Evolutionary conservation across 805 yeast genomes (phyloP).

Genomic region (Starmerella geochares): DNA sequence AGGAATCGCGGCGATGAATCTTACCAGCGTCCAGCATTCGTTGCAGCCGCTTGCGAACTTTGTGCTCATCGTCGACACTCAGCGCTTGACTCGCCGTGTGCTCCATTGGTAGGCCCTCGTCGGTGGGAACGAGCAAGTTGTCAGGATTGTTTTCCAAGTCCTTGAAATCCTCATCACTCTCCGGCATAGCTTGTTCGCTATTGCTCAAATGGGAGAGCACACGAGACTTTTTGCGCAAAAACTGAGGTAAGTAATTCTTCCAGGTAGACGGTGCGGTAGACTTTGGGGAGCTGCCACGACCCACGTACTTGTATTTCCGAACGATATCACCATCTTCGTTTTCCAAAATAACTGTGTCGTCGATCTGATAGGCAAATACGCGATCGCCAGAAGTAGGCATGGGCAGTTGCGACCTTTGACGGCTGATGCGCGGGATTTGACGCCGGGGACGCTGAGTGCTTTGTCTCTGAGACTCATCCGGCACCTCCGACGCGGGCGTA

Average conservation of each 20-base stretch:
- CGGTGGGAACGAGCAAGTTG: constrained; percentile 25
- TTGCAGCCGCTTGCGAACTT: constrained; percentile 19
- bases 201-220: not conserved
- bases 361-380: constrained; percentile 60
- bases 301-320: constrained; percentile 67
- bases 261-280: not conserved
- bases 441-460: constrained; percentile 17
- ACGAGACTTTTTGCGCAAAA: not conserved
- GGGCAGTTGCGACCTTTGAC: constrained; percentile 9
- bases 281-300: constrained; percentile 33
- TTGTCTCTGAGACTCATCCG: not conserved
- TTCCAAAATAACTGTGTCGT: constrained; percentile 70
- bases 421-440: constrained; percentile 8
- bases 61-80: constrained; percentile 24
- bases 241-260: not conserved
- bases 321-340: constrained; percentile 86
- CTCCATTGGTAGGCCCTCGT: constrained; percentile 13
- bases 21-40: constrained; percentile 16
- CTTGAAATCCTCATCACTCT: constrained; percentile 6
- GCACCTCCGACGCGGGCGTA: not conserved
- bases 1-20: constrained; percentile 17
- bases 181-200: not conserved
- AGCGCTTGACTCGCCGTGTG: constrained; percentile 12
- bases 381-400: constrained; percentile 18
- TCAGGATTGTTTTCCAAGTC: constrained; percentile 26